These are phyloP conservation scores for Haplographium delicatum DNA, from an alignment of 495 filamentous ascomycete genomes.

Conservation along the genomic window DNA sequence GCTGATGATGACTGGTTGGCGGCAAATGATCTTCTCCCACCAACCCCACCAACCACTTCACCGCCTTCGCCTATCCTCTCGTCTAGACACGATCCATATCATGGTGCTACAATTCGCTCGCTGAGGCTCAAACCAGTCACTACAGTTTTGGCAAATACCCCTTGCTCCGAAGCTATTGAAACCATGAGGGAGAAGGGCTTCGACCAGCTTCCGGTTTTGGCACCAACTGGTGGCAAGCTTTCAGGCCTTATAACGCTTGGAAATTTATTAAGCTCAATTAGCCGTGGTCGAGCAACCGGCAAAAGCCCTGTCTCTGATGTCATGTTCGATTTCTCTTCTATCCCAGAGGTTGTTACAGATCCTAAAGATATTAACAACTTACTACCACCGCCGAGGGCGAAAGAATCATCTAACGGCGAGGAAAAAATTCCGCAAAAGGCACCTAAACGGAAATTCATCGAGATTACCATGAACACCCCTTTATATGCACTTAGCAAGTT, in stretches of 20 bases:
- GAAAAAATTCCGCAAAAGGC: conserved; percentile 29
- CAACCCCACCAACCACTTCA: conserved; percentile 45
- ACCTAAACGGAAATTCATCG: conserved; percentile 69
- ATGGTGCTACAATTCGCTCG: conserved; percentile 67
- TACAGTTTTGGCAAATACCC: conserved; percentile 60
- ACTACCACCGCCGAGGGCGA: conserved; percentile 14
- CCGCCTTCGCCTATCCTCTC: conserved; percentile 36
- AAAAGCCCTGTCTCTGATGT: conserved; percentile 73
- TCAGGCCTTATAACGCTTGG: conserved; percentile 91
- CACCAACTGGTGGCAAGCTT: conserved; percentile 60
- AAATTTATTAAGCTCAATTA: conserved; percentile 87
- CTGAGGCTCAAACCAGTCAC: conserved; percentile 90
- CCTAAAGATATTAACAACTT: conserved; percentile 40
- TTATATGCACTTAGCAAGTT: conserved; percentile 79
- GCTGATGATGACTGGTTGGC: conserved; percentile 98
- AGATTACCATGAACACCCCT: conserved; percentile 89
- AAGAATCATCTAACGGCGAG: conserved; percentile 9
- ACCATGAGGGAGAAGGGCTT: conserved; percentile 96
- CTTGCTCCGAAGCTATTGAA: conserved; percentile 83
- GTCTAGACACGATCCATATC: conserved; percentile 50
- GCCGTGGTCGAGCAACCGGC: conserved; percentile 67
- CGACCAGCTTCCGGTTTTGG: conserved; percentile 89
- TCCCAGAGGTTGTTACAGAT: conserved; percentile 84
- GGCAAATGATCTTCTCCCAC: conserved; percentile 79
- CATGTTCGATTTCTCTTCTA: conserved; percentile 90